phyloP scores from a whole-genome alignment of 2,329 filamentous ascomycete species.

The Trichoderma pleuroti region DNA sequence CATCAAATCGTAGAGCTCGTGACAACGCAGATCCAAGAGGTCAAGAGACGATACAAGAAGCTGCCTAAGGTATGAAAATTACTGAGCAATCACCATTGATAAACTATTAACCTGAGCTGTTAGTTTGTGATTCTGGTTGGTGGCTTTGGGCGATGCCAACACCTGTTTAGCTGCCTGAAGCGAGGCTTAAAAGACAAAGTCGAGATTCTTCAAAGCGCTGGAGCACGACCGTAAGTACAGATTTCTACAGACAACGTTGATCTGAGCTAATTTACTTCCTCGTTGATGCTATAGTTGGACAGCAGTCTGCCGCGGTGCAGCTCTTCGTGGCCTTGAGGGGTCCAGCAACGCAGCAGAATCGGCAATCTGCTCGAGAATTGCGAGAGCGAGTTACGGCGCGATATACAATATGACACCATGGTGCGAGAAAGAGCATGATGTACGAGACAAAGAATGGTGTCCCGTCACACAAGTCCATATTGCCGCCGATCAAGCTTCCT shows the following conservation, averaged over 20 bases:
- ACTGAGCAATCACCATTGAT: background rate
- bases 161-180: constrained; percentile 27
- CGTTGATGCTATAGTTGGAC: constrained; percentile 30
- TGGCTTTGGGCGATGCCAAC: constrained; percentile 35
- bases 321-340: constrained; percentile 25
- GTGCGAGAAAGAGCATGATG: background rate
- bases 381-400: constrained; percentile 30
- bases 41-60: constrained; percentile 18
- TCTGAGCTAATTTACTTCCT: background rate
- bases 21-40: constrained; percentile 23
- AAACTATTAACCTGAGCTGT: background rate
- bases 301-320: constrained; percentile 35
- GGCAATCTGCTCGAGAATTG: constrained; percentile 25
- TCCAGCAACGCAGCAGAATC: background rate
- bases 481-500: constrained; percentile 25
- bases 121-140: constrained; percentile 41
- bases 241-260: rapidly evolving
- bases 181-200: background rate
- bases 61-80: constrained; percentile 28
- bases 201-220: constrained; percentile 31
- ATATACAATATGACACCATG: background rate
- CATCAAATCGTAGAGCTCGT: constrained; percentile 27
- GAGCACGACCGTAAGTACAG: constrained; percentile 34
- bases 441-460: constrained; percentile 21
- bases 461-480: background rate